phyloP scores from a whole-genome alignment of 106 monocot genomes.

The Acorus calamus region DNA sequence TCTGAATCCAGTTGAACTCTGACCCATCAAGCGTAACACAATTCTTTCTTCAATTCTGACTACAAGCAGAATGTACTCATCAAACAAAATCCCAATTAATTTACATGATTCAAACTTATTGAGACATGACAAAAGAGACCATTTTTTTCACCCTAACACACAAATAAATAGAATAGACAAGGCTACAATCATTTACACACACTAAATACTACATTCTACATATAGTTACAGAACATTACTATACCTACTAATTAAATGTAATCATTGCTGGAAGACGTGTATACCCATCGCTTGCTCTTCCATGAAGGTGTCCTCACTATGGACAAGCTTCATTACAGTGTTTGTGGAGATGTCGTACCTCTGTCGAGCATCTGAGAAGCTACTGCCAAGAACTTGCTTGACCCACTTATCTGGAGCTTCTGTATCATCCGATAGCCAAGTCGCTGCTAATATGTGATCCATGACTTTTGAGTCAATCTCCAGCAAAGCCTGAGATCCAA shows the following conservation, averaged over 20 bases:
- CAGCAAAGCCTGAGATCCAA: slow-evolving; percentile 28
- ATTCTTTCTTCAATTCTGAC: too few species aligned
- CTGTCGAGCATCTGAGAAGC: slow-evolving; percentile 30
- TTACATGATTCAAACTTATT: too few species aligned
- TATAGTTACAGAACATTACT: slow-evolving; percentile 19
- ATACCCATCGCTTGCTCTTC: slow-evolving; percentile 27
- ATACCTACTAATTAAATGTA: slow-evolving; percentile 24
- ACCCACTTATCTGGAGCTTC: slow-evolving; percentile 30
- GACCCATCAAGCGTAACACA: too few species aligned
- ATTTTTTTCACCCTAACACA: too few species aligned
- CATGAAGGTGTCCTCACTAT: slow-evolving; percentile 17
- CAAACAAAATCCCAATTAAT: too few species aligned
- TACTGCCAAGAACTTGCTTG: slow-evolving; percentile 38
- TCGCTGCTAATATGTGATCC: slow-evolving; percentile 63
- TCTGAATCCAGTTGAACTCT: too few species aligned
- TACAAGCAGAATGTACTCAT: too few species aligned
- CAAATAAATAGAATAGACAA: slow-evolving; percentile 3
- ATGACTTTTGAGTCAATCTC: slow-evolving; percentile 44
- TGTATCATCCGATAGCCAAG: slow-evolving; percentile 34
- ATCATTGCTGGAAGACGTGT: slow-evolving; percentile 50
- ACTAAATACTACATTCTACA: slow-evolving; percentile 9
- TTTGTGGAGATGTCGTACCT: slow-evolving; percentile 18
- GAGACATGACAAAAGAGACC: too few species aligned
- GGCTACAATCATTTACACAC: slow-evolving; percentile 14
- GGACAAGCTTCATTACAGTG: slow-evolving; percentile 25